A percentile compares a stretch with the other conserved stretches of the same genome.
Evolutionary conservation across 169 alveolate genomes (phyloP).

Genomic region (Cystoisospora suis): DNA sequence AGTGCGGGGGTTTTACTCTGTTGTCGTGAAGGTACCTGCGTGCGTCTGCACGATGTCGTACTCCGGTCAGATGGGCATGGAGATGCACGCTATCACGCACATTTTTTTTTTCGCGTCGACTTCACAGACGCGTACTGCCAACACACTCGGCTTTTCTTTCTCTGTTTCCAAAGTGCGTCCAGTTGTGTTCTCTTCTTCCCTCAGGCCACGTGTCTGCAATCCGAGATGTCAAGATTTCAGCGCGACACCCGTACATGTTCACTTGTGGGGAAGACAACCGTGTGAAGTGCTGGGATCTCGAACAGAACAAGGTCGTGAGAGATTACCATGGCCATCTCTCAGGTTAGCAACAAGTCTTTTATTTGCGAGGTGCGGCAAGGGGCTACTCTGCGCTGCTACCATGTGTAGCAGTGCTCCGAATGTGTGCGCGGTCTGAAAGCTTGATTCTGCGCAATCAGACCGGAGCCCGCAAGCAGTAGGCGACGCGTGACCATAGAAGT

Average conservation of each 20-base stretch:
- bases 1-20: no score
- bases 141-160: no score
- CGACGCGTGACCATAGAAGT: no score
- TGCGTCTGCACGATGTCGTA: no score
- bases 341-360: constrained; percentile 15
- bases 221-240: constrained; percentile 92
- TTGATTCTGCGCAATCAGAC: background rate
- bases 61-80: no score
- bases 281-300: constrained; percentile 98
- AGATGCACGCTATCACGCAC: no score
- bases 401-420: no score
- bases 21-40: no score
- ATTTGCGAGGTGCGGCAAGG: background rate
- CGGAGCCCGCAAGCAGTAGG: background rate
- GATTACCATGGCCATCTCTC: constrained; percentile 97
- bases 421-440: background rate
- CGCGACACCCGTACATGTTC: constrained; percentile 96
- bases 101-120: no score
- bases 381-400: background rate
- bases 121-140: no score
- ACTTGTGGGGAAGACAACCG: constrained; percentile 97
- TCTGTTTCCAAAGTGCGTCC: no score
- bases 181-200: background rate
- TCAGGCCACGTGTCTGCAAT: constrained; percentile 94
- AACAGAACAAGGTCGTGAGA: constrained; percentile 95